Percentiles rank a stretch among this genome's conserved stretches.
Evolutionary conservation across 495 filamentous ascomycete genomes (phyloP).

Genomic region (Neurospora sp.): DNA sequence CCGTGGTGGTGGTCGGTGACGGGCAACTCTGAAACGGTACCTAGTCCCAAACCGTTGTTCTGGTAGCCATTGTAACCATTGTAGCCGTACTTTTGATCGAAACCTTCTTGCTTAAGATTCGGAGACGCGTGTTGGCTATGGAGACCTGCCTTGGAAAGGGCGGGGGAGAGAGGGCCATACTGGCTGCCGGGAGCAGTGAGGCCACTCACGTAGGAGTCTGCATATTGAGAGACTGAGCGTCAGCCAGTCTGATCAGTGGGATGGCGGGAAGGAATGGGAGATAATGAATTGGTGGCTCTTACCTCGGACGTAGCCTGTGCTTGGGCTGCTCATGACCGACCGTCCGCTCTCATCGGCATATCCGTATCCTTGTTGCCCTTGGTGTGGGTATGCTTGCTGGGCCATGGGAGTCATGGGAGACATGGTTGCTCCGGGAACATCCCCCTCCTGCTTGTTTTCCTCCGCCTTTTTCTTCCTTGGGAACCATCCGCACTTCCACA

Average conservation of each 20-base stretch:
- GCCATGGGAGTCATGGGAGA: background rate
- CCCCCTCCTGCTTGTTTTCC: background rate
- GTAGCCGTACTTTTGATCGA: background rate
- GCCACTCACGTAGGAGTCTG: background rate
- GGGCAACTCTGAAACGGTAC: background rate
- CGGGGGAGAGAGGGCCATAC: background rate
- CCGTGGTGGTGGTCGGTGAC: background rate
- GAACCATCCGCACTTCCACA: constrained; percentile 7
- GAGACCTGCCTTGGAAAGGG: background rate
- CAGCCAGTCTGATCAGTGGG: background rate
- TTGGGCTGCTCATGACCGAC: background rate
- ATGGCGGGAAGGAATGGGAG: background rate
- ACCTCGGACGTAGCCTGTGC: background rate
- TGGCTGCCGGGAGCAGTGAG: background rate
- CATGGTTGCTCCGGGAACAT: background rate
- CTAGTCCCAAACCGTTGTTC: background rate
- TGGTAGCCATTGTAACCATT: background rate
- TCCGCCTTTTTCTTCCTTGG: constrained; percentile 1
- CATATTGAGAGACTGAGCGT: background rate
- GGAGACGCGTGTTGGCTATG: background rate
- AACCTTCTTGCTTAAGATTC: background rate
- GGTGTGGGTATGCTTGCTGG: background rate
- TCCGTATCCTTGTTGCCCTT: background rate
- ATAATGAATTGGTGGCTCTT: background rate
- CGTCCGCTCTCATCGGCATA: background rate